Percentiles rank a stretch among this genome's conserved stretches.
Conservation (phyloP, 176 grass and related monocot genomes). For the Tillandsia leiboldiana region DNA sequence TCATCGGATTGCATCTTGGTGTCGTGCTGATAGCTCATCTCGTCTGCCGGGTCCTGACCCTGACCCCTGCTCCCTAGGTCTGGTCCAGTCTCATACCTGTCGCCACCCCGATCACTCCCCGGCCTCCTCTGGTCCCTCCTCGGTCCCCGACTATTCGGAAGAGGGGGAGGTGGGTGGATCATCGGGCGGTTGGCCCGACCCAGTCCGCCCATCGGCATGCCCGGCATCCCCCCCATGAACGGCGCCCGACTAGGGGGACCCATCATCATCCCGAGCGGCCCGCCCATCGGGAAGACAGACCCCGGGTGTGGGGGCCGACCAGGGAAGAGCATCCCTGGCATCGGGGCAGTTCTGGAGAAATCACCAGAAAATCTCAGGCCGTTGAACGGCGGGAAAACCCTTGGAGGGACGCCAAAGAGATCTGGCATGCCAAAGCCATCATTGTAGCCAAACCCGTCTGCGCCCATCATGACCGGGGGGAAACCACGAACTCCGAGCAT, state of each 20-base stretch:
- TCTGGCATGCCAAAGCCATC: constrained; percentile 74
- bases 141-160: constrained; percentile 20
- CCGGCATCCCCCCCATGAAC: constrained; percentile 75
- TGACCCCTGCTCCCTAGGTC: constrained; percentile 62
- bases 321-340: constrained; percentile 76
- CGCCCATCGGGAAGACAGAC: constrained; percentile 48
- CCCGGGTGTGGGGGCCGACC: constrained; percentile 52
- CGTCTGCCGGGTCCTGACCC: constrained; percentile 43
- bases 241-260: constrained; percentile 55
- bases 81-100: constrained; percentile 43
- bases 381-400: constrained; percentile 67
- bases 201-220: constrained; percentile 55
- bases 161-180: constrained; percentile 41
- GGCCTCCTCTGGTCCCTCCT: constrained; percentile 62
- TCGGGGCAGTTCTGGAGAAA: constrained; percentile 44
- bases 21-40: constrained; percentile 14
- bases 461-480: constrained; percentile 79
- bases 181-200: constrained; percentile 70
- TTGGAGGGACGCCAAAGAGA: constrained; percentile 52
- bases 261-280: constrained; percentile 72
- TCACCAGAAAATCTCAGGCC: constrained; percentile 68
- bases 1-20: constrained; percentile 41
- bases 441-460: constrained; percentile 49
- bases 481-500: constrained; percentile 62
- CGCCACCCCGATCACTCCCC: constrained; percentile 31